Evolutionary conservation across 352 stramenopile genomes (phyloP).

Genomic region (Pythium rhizo-oryzae): DNA sequence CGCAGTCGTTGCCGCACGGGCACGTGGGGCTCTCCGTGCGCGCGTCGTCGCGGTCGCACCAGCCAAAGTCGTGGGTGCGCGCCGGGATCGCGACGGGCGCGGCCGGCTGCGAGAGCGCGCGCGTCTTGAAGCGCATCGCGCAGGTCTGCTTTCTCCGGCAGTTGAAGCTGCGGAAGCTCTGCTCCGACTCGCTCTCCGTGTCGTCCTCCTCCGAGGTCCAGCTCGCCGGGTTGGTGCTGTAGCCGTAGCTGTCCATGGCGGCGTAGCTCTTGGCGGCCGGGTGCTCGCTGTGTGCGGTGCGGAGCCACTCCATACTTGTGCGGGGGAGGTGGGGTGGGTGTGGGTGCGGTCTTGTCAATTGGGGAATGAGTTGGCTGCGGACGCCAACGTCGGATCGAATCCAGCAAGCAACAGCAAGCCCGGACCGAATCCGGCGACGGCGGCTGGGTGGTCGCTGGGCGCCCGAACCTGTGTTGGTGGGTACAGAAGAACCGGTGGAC

Average conservation of each 20-base stretch:
- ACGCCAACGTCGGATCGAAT: constrained; percentile 16
- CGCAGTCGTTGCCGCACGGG: constrained; percentile 48
- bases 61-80: constrained; percentile 44
- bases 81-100: constrained; percentile 36
- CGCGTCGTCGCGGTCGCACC: constrained; percentile 49
- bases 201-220: constrained; percentile 57
- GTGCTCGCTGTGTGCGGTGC: constrained; percentile 7
- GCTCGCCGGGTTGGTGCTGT: constrained; percentile 30
- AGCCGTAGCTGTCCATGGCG: constrained; percentile 13
- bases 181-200: constrained; percentile 71
- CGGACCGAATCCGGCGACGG: neutral
- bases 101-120: constrained; percentile 17
- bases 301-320: constrained; percentile 24
- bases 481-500: constrained; percentile 19
- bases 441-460: constrained; percentile 10
- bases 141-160: constrained; percentile 49
- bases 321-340: neutral
- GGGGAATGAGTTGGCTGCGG: constrained; percentile 25
- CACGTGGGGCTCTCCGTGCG: constrained; percentile 35
- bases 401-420: constrained; percentile 9
- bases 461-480: constrained; percentile 16
- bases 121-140: constrained; percentile 34
- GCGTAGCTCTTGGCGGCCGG: neutral
- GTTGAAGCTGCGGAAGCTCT: constrained; percentile 50
- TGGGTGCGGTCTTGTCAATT: constrained; percentile 31